Percentiles rank a stretch among this genome's conserved stretches.
These are phyloP conservation scores for Sarocladiaceae sp. DNA, from an alignment of 2,329 filamentous ascomycete genomes.

Conservation along the genomic window DNA sequence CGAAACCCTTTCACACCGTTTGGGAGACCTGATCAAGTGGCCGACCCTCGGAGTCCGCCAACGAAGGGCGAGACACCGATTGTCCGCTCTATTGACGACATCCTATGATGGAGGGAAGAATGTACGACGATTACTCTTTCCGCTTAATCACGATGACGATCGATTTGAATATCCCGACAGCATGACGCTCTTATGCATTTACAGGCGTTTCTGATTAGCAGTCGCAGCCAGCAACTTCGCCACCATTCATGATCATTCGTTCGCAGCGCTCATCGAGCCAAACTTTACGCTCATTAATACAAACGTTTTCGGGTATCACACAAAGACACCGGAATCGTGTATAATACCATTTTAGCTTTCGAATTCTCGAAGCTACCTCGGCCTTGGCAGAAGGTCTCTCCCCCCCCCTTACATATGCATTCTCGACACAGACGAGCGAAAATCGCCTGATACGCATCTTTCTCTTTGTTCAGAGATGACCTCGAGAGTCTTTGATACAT, in stretches of 20 bases:
- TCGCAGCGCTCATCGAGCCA: too few species aligned
- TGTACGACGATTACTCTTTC: too few species aligned
- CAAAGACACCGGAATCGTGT: too few species aligned
- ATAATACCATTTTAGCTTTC: too few species aligned
- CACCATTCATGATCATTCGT: background rate
- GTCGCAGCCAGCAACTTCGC: background rate
- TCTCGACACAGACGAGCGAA: too few species aligned
- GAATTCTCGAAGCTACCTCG: too few species aligned
- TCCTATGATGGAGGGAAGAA: constrained; percentile 62
- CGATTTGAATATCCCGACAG: constrained; percentile 4
- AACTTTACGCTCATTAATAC: background rate
- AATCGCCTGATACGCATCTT: too few species aligned
- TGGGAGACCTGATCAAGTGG: constrained; percentile 42
- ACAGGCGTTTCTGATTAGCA: constrained; percentile 10
- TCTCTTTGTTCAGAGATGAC: background rate
- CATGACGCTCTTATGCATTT: constrained; percentile 9
- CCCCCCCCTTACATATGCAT: too few species aligned
- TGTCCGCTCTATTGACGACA: constrained; percentile 69
- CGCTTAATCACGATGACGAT: background rate
- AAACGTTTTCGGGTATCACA: too few species aligned
- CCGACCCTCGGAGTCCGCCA: constrained; percentile 68
- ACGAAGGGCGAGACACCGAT: constrained; percentile 70
- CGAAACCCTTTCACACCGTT: constrained; percentile 47
- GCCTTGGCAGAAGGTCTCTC: background rate
- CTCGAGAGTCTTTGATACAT: background rate